Conservation (phyloP, 805 yeast genomes). For the Kodamaea leandrae region DNA sequence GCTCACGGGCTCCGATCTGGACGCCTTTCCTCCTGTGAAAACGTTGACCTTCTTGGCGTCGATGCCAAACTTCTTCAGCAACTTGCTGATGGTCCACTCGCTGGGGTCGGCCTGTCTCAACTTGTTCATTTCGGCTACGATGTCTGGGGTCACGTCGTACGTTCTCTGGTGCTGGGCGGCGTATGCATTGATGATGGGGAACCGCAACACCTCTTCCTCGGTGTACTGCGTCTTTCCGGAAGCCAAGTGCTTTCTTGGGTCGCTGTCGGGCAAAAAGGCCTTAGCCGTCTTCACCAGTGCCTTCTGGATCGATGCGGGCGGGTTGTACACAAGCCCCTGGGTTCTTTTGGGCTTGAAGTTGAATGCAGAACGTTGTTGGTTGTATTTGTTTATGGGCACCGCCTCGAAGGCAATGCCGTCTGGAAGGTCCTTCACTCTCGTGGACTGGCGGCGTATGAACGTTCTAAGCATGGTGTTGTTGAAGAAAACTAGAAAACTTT, state of each 20-base stretch:
- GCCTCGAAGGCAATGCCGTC: constrained; percentile 22
- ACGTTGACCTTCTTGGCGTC: constrained; percentile 36
- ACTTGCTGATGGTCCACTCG: constrained; percentile 57
- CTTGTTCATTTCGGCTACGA: constrained; percentile 53
- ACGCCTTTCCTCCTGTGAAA: constrained; percentile 35
- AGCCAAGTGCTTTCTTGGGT: constrained; percentile 50
- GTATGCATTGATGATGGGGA: constrained; percentile 40
- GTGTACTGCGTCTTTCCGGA: constrained; percentile 32
- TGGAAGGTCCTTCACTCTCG: constrained; percentile 21
- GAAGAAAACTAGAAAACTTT: background rate
- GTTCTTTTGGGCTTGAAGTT: constrained; percentile 58
- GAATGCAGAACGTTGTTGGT: constrained; percentile 60
- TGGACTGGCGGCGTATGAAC: constrained; percentile 11
- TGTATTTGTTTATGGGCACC: constrained; percentile 53
- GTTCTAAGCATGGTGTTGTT: constrained; percentile 1
- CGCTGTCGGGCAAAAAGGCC: constrained; percentile 61
- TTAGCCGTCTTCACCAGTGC: constrained; percentile 61
- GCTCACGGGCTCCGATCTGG: constrained; percentile 46
- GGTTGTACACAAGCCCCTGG: constrained; percentile 62
- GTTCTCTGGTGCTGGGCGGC: constrained; percentile 38
- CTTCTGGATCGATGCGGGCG: constrained; percentile 47
- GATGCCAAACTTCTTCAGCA: constrained; percentile 60
- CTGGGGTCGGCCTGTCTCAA: constrained; percentile 59
- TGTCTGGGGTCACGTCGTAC: constrained; percentile 56
- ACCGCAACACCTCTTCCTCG: constrained; percentile 32